Conservation (phyloP, 305 asterid species). For the Fraxinus latifolia region DNA sequence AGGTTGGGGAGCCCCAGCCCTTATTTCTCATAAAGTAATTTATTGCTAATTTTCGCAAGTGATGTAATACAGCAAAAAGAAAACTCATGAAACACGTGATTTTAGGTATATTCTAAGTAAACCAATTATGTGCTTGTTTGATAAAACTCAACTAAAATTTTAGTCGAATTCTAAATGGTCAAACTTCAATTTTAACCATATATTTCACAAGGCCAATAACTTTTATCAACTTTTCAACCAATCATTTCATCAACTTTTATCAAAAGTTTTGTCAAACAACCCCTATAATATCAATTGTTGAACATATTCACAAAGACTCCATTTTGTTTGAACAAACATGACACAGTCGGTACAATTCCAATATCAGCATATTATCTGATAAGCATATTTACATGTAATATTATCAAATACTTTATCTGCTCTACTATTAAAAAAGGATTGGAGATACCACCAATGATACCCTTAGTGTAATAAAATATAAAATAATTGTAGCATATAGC, state of each 20-base stretch:
- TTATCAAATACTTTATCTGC: background rate
- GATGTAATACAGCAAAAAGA: background rate
- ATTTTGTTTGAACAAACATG: background rate
- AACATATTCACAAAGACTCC: background rate
- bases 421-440: background rate
- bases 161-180: background rate
- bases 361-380: background rate
- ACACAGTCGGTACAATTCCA: background rate
- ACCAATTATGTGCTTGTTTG: background rate
- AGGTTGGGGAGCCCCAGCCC: background rate
- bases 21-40: background rate
- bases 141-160: background rate
- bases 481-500: background rate
- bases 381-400: background rate
- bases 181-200: background rate
- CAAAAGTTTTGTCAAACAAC: background rate
- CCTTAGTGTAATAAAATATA: background rate
- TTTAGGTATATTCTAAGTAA: background rate
- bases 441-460: background rate
- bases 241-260: background rate
- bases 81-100: slow-evolving; percentile 6
- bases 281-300: background rate
- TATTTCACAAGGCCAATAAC: background rate
- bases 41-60: background rate
- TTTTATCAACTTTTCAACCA: background rate